Conservation (phyloP, 768 basidiomycete genomes). For the Leccinellum rugosiceps region DNA sequence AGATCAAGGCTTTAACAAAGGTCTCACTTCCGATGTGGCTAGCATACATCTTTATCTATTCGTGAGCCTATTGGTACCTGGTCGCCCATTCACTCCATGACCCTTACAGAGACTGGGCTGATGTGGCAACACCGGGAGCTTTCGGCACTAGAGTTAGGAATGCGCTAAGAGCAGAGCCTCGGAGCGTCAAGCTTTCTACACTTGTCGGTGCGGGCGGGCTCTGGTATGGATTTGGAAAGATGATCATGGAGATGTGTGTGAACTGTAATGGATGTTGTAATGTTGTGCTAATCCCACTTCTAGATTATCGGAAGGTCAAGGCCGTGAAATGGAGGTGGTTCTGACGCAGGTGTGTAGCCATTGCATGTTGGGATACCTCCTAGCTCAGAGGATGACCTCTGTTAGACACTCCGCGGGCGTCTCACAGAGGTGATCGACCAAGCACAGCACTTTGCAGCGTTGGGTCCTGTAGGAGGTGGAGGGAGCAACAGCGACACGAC, state of each 20-base stretch:
- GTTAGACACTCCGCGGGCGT: constrained; percentile 72
- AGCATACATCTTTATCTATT: constrained; percentile 79
- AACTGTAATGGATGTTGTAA: background rate
- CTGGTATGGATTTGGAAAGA: constrained; percentile 92
- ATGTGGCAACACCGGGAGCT: constrained; percentile 78
- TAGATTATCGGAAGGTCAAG: constrained; percentile 76
- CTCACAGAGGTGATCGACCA: constrained; percentile 81
- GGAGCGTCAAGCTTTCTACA: constrained; percentile 75
- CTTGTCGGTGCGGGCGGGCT: constrained; percentile 84
- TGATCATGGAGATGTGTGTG: constrained; percentile 77
- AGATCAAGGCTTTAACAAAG: constrained; percentile 80
- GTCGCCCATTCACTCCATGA: constrained; percentile 1
- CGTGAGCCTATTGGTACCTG: constrained; percentile 39
- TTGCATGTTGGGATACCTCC: constrained; percentile 6
- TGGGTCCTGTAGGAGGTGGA: constrained; percentile 56
- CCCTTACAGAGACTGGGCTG: constrained; percentile 72
- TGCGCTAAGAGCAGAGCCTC: constrained; percentile 85
- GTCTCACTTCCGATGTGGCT: constrained; percentile 89
- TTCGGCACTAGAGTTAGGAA: constrained; percentile 77
- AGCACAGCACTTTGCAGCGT: constrained; percentile 81
- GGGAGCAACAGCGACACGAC: constrained; percentile 56
- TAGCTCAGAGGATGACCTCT: constrained; percentile 2
- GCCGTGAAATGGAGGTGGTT: constrained; percentile 65
- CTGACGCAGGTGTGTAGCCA: constrained; percentile 55
- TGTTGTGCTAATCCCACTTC: constrained; percentile 4